These are phyloP conservation scores for Intubia oerlemansii DNA, from an alignment of 2,329 filamentous ascomycete species.

Conservation along the genomic window DNA sequence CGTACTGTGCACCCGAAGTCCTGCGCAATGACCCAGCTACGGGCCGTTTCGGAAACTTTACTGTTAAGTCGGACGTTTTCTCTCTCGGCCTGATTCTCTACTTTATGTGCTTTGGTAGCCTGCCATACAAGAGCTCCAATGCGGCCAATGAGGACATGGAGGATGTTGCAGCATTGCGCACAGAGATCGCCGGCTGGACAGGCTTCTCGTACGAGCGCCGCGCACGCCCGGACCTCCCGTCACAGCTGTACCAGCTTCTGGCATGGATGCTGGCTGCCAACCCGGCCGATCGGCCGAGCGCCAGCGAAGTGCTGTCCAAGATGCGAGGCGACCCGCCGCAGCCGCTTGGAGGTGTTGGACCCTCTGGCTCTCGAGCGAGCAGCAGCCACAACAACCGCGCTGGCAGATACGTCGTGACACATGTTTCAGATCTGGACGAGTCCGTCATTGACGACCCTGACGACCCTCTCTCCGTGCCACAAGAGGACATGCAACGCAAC, in stretches of 20 bases:
- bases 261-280: slow-evolving; percentile 62
- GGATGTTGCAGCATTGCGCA: slow-evolving; percentile 65
- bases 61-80: slow-evolving; percentile 95
- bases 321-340: slow-evolving; percentile 43
- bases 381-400: too few relatives aligned
- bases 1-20: slow-evolving; percentile 92
- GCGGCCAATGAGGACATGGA: slow-evolving; percentile 78
- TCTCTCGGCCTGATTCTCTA: slow-evolving; percentile 96
- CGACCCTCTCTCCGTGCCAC: slow-evolving; percentile 10
- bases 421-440: slow-evolving; percentile 11
- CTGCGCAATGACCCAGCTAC: slow-evolving; percentile 41
- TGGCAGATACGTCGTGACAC: slow-evolving; percentile 14
- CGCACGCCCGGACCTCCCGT: slow-evolving; percentile 61
- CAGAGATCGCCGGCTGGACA: slow-evolving; percentile 70
- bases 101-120: slow-evolving; percentile 83
- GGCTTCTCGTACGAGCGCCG: slow-evolving; percentile 65
- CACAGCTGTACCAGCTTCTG: slow-evolving; percentile 67
- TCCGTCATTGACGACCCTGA: slow-evolving; percentile 7
- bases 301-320: slow-evolving; percentile 62
- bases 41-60: slow-evolving; percentile 78
- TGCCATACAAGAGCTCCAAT: slow-evolving; percentile 75
- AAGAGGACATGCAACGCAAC: slow-evolving; percentile 11
- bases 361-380: too few relatives aligned
- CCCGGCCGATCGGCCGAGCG: slow-evolving; percentile 57
- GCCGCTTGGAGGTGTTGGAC: slow-evolving; percentile 14